phyloP scores from a whole-genome alignment of 305 asterid species.

The Solanum hybrid region DNA sequence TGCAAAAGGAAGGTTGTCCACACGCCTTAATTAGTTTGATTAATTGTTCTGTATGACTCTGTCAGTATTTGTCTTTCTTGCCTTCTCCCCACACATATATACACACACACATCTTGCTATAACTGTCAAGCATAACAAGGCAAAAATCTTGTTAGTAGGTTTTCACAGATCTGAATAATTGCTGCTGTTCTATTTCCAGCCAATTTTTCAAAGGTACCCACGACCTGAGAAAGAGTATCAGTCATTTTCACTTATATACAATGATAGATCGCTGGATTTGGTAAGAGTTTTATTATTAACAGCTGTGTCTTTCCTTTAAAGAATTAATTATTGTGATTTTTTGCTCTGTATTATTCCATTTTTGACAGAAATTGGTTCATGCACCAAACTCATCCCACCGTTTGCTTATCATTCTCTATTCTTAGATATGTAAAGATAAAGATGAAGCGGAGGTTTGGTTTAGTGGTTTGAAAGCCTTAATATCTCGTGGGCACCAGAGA shows the following conservation, averaged over 20 bases:
- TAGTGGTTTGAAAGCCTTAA: slow-evolving; percentile 73
- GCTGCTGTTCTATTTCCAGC: slow-evolving; percentile 33
- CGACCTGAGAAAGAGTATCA: slow-evolving; percentile 84
- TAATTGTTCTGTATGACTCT: neutral
- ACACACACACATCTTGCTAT: neutral
- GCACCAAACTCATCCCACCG: neutral
- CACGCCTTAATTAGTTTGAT: neutral
- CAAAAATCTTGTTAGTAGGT: neutral
- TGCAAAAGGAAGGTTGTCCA: neutral
- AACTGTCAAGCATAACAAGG: neutral
- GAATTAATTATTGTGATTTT: slow-evolving; percentile 6
- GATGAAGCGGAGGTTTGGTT: slow-evolving; percentile 92
- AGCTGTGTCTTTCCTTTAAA: neutral
- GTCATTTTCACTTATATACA: slow-evolving; percentile 71
- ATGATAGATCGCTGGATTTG: slow-evolving; percentile 74
- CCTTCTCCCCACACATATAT: neutral
- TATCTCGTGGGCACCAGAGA: slow-evolving; percentile 64
- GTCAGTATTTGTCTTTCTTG: neutral
- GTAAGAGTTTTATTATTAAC: slow-evolving; percentile 27
- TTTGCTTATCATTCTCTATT: slow-evolving; percentile 2
- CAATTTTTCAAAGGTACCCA: slow-evolving; percentile 73
- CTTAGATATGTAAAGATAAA: slow-evolving; percentile 72
- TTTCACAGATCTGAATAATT: neutral
- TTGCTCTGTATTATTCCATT: slow-evolving; percentile 1
- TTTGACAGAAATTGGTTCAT: neutral